Evolutionary conservation across 768 basidiomycete species (phyloP).

Genomic region (Termitomyces sp.): DNA sequence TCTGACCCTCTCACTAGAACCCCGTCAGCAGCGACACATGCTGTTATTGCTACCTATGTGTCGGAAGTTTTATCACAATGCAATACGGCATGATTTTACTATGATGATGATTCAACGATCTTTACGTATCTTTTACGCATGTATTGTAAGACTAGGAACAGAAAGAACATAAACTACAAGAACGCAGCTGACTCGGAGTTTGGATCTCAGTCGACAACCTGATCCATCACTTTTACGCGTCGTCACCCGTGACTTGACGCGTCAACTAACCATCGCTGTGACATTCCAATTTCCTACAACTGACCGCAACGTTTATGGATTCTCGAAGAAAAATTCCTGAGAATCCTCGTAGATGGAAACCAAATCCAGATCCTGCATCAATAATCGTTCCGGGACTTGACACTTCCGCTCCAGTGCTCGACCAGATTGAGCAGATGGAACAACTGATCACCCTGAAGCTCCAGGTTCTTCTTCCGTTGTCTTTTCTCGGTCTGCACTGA

Average conservation of each 20-base stretch:
- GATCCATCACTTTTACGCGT: background rate
- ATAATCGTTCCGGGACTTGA: constrained; percentile 75
- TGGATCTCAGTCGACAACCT: background rate
- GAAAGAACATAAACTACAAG: background rate
- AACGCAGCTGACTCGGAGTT: too few species aligned
- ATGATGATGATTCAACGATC: background rate
- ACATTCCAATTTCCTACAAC: too few species aligned
- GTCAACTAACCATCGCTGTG: too few species aligned
- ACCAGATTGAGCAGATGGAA: constrained; percentile 94
- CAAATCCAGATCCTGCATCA: constrained; percentile 55
- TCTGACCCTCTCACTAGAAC: background rate
- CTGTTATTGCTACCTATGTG: constrained; percentile 17
- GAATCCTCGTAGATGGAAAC: constrained; percentile 67
- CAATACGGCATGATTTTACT: background rate
- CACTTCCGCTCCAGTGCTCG: constrained; percentile 59
- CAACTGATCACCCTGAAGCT: constrained; percentile 91
- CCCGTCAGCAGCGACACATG: constrained; percentile 16
- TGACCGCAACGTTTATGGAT: constrained; percentile 28
- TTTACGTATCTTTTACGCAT: background rate
- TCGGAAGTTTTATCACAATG: constrained; percentile 14
- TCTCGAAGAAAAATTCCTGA: constrained; percentile 39
- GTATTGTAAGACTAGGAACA: background rate
- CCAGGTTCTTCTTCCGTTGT: constrained; percentile 49
- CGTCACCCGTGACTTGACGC: constrained; percentile 11
- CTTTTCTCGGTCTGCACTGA: background rate